Conservation (phyloP, 257 asterid genomes). For the Anisodus tanguticus region DNA sequence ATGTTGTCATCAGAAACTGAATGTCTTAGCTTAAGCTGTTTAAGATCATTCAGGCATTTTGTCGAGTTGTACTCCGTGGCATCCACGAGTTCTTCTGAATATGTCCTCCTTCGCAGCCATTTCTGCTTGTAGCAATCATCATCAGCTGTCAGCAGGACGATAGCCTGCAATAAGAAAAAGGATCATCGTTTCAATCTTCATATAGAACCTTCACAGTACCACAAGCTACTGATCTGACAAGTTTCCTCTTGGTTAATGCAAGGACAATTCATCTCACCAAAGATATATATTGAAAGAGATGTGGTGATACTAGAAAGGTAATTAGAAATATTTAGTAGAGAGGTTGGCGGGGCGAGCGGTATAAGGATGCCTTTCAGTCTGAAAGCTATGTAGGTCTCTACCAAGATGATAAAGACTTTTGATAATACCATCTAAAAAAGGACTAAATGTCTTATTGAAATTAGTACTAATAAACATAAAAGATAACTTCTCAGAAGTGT, state of each 20-base stretch:
- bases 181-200: neutral
- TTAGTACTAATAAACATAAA: neutral
- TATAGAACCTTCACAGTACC: neutral
- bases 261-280: neutral
- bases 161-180: constrained; percentile 39
- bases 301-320: neutral
- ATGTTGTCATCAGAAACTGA: constrained; percentile 32
- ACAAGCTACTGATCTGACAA: neutral
- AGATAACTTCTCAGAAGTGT: neutral
- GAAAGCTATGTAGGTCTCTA: neutral
- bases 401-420: neutral
- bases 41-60: constrained; percentile 44
- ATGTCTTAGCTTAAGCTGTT: constrained; percentile 30
- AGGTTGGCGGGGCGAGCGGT: neutral
- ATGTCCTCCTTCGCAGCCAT: constrained; percentile 48
- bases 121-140: neutral
- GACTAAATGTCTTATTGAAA: neutral
- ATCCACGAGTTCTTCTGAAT: constrained; percentile 54
- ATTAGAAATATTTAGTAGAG: neutral
- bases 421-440: neutral
- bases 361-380: neutral
- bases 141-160: constrained; percentile 39
- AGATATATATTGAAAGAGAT: neutral
- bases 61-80: constrained; percentile 57
- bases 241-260: neutral